Evolutionary conservation across 2,329 filamentous ascomycete species (phyloP), one percentile per base, ranked within the genome.

Genomic region (Tothia fuscella): DNA sequence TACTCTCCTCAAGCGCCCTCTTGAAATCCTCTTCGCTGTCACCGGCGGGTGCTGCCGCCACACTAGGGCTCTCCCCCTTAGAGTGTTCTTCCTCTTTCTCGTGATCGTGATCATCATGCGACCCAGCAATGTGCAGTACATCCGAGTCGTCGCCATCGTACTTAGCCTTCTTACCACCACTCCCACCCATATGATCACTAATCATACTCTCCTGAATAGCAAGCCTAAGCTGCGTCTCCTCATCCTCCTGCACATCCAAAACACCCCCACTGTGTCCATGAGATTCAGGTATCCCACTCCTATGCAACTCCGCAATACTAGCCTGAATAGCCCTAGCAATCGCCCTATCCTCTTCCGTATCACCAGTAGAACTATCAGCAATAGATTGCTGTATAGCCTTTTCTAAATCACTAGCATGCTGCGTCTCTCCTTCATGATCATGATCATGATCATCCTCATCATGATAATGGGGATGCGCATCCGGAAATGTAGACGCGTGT

Each of bases 281-380:
- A 16, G 25, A 12, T 5, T 12, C 40, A 4, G 54, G 52, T 4
- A 50, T 51, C 13, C 34, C 40, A 6, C 32, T 34, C 14, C 53
- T 50, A 43, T 71, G 62, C 6, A 78, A 56, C 50, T 82, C 77
- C 12, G 63, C 64, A 13, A 91, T 67, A 47, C 80, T 85, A 4
- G 81, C 77, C 12, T 82, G 70, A 38, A 93, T 81, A 1, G 83
- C 83, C 16, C 74, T 68, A 54, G 87, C 84, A 36, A 93, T 70
- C 45, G 73, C 66, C 17, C 69, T 70, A 52, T 91, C 85, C 56
- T 91, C 81, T 16, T 75, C 68, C 0, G 68, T 54, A 47, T 89
- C 70, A 9, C 84, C 83, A 1, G 28, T 38, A 16, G 36, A 36
- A 9, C 36, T 29, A 14, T 41, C 31, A 16, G 20, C 30, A 17